Conservation (phyloP, 192 early-diverging fungal genomes). For the Linnemannia zychae region DNA sequence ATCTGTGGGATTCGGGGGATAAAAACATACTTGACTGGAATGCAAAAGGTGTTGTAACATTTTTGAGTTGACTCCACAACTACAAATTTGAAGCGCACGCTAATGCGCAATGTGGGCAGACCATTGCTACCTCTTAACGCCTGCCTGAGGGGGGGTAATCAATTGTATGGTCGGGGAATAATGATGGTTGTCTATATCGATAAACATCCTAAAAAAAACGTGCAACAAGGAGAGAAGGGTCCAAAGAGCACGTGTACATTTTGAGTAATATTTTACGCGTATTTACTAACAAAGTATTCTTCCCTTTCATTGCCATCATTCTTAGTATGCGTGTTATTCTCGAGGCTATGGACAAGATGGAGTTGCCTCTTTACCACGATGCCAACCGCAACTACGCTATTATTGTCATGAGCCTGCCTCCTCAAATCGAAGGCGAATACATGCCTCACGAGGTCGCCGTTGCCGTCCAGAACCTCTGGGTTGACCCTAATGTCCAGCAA, state of each 20-base stretch:
- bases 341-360: conserved; percentile 93
- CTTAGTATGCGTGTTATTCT: conserved; percentile 91
- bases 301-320: background rate
- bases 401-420: conserved; percentile 84
- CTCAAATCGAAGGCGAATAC: conserved; percentile 90
- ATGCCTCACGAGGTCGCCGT: conserved; percentile 84
- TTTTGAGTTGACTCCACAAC: background rate
- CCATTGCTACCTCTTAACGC: too few species aligned
- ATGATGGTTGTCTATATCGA: too few species aligned
- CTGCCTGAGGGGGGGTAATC: too few species aligned
- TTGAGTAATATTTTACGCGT: background rate
- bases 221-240: background rate
- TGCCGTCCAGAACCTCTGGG: conserved; percentile 89
- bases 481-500: conserved; percentile 85
- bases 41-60: background rate
- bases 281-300: background rate
- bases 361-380: conserved; percentile 75
- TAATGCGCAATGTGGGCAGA: background rate
- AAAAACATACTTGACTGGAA: background rate
- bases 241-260: background rate
- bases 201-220: background rate
- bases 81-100: background rate
- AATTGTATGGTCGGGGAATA: too few species aligned
- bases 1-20: background rate
- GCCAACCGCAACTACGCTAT: conserved; percentile 78